Percentiles rank a stretch among this genome's conserved stretches.
These are phyloP conservation scores for Penicillium cinerascens DNA, from an alignment of 495 filamentous ascomycete genomes.

Conservation along the genomic window DNA sequence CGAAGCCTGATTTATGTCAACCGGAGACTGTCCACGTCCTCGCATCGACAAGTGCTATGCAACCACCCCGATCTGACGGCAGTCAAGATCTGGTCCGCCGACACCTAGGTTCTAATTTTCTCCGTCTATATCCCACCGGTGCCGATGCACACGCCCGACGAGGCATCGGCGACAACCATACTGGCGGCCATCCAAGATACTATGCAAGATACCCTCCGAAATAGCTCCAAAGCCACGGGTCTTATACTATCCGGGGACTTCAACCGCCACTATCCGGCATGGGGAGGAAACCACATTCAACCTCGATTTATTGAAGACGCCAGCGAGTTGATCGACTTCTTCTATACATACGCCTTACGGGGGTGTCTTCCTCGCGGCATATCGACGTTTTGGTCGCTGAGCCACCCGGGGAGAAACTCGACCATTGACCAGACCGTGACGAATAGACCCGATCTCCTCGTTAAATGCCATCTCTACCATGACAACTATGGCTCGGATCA, in stretches of 20 bases:
- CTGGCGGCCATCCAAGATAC: conserved; percentile 18
- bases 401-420: conserved; percentile 13
- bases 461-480: conserved; percentile 20
- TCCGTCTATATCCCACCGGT: conserved; percentile 18
- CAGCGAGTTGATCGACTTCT: conserved; percentile 19
- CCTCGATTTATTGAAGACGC: conserved; percentile 16
- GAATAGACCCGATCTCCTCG: conserved; percentile 7
- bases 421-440: conserved; percentile 21
- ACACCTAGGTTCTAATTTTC: conserved; percentile 23
- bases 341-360: conserved; percentile 11
- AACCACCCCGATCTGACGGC: conserved; percentile 23
- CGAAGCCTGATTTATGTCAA: conserved; percentile 28
- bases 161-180: conserved; percentile 1
- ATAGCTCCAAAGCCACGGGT: conserved; percentile 2
- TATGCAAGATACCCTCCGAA: conserved; percentile 6
- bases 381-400: conserved; percentile 18
- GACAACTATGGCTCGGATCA: conserved; percentile 21
- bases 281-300: conserved; percentile 15
- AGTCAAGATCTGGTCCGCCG: conserved; percentile 22
- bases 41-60: conserved; percentile 21
- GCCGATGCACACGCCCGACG: conserved; percentile 1
- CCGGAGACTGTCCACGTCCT: conserved; percentile 21
- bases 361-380: conserved; percentile 14
- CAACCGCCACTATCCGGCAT: conserved; percentile 22
- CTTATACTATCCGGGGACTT: conserved; percentile 23